Percentiles rank a stretch among this genome's conserved stretches.
phyloP scores from a whole-genome alignment of 1,284 basidiomycete species.

The Ceratobasidium sp. region DNA sequence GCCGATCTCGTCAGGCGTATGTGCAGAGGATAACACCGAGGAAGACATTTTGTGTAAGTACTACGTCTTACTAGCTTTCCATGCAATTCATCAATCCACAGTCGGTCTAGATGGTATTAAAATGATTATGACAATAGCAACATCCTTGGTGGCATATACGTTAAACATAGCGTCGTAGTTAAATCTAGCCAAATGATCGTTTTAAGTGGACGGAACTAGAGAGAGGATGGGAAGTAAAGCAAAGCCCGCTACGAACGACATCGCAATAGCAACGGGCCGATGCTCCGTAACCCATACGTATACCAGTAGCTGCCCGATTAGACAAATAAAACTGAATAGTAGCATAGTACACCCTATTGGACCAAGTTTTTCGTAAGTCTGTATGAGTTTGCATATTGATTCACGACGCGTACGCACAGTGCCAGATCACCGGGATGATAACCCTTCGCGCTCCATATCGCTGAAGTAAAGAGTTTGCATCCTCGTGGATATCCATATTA shows the following conservation, averaged over 20 bases:
- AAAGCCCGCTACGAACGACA: conserved; percentile 12
- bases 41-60: too few species aligned
- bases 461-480: not conserved
- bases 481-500: not conserved
- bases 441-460: conserved; percentile 3
- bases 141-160: too few species aligned
- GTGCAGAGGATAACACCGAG: too few species aligned
- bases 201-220: not conserved
- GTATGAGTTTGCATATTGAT: not conserved
- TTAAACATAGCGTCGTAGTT: too few species aligned
- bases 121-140: too few species aligned
- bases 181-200: too few species aligned
- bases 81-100: too few species aligned
- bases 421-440: conserved; percentile 8
- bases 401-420: conserved; percentile 5
- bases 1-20: too few species aligned
- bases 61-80: too few species aligned
- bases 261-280: not conserved
- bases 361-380: not conserved
- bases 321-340: not conserved
- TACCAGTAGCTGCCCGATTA: conserved; percentile 12
- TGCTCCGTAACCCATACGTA: conserved; percentile 15
- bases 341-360: conserved; percentile 18
- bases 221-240: conserved; percentile 16
- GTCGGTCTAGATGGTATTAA: too few species aligned